Percentiles rank a stretch among this genome's conserved stretches.
These are phyloP conservation scores for Globisporangium megalacanthum DNA, from an alignment of 352 stramenopile genomes.

Conservation along the genomic window DNA sequence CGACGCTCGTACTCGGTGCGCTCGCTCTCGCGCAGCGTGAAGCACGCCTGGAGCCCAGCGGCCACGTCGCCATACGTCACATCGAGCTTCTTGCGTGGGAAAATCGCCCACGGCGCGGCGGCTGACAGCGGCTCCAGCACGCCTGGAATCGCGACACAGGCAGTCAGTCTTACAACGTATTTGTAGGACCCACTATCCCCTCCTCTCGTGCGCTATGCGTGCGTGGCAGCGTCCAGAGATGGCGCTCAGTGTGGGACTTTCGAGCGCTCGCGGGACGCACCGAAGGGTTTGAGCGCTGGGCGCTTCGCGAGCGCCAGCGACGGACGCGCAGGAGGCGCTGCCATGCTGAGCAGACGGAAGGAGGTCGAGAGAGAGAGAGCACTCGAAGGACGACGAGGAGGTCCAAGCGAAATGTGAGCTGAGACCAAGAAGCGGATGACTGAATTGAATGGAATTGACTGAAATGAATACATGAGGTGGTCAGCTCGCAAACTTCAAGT, in stretches of 20 bases:
- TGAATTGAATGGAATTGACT: too few species aligned
- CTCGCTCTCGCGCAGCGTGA: slow-evolving; percentile 52
- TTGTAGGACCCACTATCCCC: too few species aligned
- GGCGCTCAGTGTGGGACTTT: too few species aligned
- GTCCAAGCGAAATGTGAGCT: too few species aligned
- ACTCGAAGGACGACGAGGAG: too few species aligned
- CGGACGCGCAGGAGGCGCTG: too few species aligned
- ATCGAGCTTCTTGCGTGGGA: slow-evolving; percentile 79
- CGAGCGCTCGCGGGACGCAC: slow-evolving; percentile 11
- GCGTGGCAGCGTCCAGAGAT: neutral
- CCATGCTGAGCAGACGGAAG: neutral
- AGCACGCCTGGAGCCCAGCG: slow-evolving; percentile 43
- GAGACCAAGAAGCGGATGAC: too few species aligned
- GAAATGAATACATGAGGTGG: too few species aligned
- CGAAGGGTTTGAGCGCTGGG: slow-evolving; percentile 32
- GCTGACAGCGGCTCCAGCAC: slow-evolving; percentile 51
- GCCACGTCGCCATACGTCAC: slow-evolving; percentile 71
- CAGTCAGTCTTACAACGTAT: too few species aligned
- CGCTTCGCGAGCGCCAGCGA: slow-evolving; percentile 2
- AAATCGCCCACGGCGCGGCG: slow-evolving; percentile 61
- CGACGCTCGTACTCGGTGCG: slow-evolving; percentile 43
- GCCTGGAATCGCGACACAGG: slow-evolving; percentile 18
- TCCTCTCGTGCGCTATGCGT: too few species aligned
- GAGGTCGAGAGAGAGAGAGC: too few species aligned
- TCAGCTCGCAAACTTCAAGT: neutral